phyloP scores from a whole-genome alignment of 108 stramenopile species.

The Craspedostauros australis region DNA sequence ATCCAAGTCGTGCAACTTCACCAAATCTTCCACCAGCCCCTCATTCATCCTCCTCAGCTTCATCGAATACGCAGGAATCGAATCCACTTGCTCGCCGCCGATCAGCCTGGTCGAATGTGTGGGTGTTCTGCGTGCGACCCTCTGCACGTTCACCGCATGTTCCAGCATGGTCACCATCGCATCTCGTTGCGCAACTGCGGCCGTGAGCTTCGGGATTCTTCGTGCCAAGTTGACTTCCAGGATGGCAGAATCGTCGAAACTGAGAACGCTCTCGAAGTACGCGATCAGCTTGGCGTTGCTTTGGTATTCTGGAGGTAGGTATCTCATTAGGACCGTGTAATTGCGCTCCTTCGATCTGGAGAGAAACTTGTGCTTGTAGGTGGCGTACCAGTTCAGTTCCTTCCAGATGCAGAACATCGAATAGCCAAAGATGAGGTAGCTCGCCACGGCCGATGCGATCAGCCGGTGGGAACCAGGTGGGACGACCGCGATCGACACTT shows the following conservation, averaged over 20 bases:
- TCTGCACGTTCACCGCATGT: constrained; percentile 34
- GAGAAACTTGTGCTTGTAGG: constrained; percentile 33
- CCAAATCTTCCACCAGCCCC: constrained; percentile 1
- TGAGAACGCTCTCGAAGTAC: constrained; percentile 33
- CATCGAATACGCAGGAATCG: constrained; percentile 11
- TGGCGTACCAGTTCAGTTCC: constrained; percentile 54
- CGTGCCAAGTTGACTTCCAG: constrained; percentile 23
- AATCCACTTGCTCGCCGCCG: not conserved
- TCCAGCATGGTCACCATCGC: constrained; percentile 24
- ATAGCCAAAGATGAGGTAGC: constrained; percentile 35
- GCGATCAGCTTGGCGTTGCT: constrained; percentile 27
- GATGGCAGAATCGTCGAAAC: constrained; percentile 8
- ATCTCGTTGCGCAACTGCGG: constrained; percentile 10
- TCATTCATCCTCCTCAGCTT: constrained; percentile 16
- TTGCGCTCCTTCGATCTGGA: constrained; percentile 26
- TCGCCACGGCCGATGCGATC: constrained; percentile 25
- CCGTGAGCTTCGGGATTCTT: constrained; percentile 17
- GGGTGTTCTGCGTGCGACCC: constrained; percentile 15
- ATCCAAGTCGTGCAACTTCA: too few species aligned
- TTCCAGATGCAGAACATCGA: constrained; percentile 43
- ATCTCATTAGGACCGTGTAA: constrained; percentile 21
- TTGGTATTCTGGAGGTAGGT: constrained; percentile 37
- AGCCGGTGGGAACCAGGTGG: constrained; percentile 16
- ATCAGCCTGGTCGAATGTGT: constrained; percentile 8
- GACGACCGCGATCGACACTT: constrained; percentile 28